phyloP scores from a whole-genome alignment of 139 green algal species.

The Penium margaritaceum region DNA sequence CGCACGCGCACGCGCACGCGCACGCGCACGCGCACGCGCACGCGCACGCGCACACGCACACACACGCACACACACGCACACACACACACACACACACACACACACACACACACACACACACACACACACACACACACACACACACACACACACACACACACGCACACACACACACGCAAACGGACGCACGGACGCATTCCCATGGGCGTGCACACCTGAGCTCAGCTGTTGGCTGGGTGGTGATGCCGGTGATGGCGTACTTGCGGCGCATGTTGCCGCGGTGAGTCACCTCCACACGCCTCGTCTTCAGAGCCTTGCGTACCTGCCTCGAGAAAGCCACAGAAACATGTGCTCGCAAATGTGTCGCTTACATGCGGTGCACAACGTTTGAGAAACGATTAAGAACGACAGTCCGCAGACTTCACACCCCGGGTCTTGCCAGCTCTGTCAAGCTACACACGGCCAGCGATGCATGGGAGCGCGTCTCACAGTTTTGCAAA shows the following conservation, averaged over 20 bases:
- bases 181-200: too few relatives aligned
- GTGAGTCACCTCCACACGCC: slow-evolving; percentile 22
- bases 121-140: slow-evolving; percentile 9
- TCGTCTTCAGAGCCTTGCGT: slow-evolving; percentile 1
- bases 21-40: slow-evolving; percentile 10
- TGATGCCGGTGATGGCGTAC: slow-evolving; percentile 9
- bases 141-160: slow-evolving; percentile 12
- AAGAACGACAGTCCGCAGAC: too few relatives aligned
- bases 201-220: too few relatives aligned
- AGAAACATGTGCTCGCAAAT: neutral
- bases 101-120: slow-evolving; percentile 12
- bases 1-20: slow-evolving; percentile 5
- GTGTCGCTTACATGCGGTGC: neutral
- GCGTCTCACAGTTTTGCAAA: too few relatives aligned
- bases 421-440: too few relatives aligned
- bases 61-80: slow-evolving; percentile 3
- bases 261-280: slow-evolving; percentile 13
- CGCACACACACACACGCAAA: too few relatives aligned
- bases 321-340: neutral
- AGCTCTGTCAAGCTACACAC: too few relatives aligned
- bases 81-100: slow-evolving; percentile 9
- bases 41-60: slow-evolving; percentile 13
- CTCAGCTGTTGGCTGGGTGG: too few relatives aligned
- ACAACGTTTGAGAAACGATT: neutral
- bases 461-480: too few relatives aligned